phyloP scores from a whole-genome alignment of 2,329 filamentous ascomycete species.

The Sordariomycetes sp. region DNA sequence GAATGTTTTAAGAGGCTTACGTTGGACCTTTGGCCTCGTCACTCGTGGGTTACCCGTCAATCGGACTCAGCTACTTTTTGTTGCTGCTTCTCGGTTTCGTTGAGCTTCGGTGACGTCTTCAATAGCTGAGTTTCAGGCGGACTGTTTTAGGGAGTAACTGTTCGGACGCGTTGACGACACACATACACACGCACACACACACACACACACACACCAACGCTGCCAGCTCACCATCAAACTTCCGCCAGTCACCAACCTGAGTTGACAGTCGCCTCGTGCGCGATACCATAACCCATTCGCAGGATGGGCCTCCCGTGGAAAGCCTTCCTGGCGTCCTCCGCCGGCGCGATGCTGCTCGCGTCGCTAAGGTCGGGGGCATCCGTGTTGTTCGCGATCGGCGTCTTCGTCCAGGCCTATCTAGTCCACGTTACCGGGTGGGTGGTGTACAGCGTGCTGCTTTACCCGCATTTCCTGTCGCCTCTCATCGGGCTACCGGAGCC shows the following conservation, averaged over 20 bases:
- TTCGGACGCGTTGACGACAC: no score
- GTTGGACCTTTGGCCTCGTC: no score
- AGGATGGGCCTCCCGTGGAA: background rate
- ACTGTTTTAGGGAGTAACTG: no score
- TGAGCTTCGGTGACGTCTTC: no score
- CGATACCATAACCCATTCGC: background rate
- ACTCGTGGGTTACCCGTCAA: no score
- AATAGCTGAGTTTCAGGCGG: no score
- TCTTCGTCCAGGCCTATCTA: slow-evolving; percentile 14
- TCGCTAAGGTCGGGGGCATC: background rate
- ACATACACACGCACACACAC: no score
- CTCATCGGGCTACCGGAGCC: slow-evolving; percentile 33
- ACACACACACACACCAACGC: no score
- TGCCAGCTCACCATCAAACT: background rate
- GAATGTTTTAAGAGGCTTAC: no score
- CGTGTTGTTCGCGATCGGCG: background rate
- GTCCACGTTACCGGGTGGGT: slow-evolving; percentile 19
- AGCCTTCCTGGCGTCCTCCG: background rate
- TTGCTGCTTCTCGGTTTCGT: no score
- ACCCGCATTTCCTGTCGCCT: slow-evolving; percentile 35
- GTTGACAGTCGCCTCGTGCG: background rate
- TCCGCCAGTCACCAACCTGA: background rate
- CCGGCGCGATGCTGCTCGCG: background rate
- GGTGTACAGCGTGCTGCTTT: slow-evolving; percentile 30
- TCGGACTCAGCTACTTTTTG: no score